These are phyloP conservation scores for Colletotrichum australisinense DNA, from an alignment of 2,329 filamentous ascomycete genomes.

Conservation along the genomic window DNA sequence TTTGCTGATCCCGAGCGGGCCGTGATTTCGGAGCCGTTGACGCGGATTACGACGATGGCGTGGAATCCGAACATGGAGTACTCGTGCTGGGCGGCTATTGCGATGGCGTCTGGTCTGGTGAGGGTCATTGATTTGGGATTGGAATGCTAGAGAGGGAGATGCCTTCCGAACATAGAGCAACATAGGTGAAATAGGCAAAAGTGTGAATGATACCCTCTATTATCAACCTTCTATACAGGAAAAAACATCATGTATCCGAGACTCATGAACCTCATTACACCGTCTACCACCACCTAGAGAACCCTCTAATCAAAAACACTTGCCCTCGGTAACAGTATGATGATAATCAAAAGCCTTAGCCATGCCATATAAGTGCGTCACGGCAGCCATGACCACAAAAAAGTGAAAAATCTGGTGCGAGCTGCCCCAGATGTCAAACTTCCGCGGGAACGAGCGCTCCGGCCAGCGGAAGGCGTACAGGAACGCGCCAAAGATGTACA, in stretches of 20 bases:
- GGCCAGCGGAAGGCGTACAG: conserved; percentile 91
- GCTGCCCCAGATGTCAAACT: conserved; percentile 90
- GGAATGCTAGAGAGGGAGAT: conserved; percentile 40
- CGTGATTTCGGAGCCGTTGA: conserved; percentile 71
- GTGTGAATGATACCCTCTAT: conserved; percentile 29
- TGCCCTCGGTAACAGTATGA: conserved; percentile 70
- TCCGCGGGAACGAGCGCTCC: conserved; percentile 81
- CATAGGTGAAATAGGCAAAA: not conserved
- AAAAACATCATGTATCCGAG: conserved; percentile 5
- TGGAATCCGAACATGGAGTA: conserved; percentile 78
- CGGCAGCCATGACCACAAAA: conserved; percentile 84
- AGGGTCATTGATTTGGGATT: conserved; percentile 74
- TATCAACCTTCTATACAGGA: not conserved
- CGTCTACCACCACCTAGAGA: not conserved
- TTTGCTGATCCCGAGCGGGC: conserved; percentile 53
- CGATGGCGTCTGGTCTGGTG: conserved; percentile 74
- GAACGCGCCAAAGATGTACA: conserved; percentile 88
- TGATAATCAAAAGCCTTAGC: conserved; percentile 87
- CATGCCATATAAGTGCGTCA: conserved; percentile 84
- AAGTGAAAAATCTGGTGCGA: conserved; percentile 98
- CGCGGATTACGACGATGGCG: conserved; percentile 69
- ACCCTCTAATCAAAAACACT: conserved; percentile 51
- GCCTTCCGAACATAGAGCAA: not conserved
- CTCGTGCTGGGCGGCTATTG: conserved; percentile 75
- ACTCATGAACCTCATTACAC: not conserved